These are phyloP conservation scores for Fusarium pilosicola DNA, from an alignment of 2,329 filamentous ascomycete species.

Conservation along the genomic window DNA sequence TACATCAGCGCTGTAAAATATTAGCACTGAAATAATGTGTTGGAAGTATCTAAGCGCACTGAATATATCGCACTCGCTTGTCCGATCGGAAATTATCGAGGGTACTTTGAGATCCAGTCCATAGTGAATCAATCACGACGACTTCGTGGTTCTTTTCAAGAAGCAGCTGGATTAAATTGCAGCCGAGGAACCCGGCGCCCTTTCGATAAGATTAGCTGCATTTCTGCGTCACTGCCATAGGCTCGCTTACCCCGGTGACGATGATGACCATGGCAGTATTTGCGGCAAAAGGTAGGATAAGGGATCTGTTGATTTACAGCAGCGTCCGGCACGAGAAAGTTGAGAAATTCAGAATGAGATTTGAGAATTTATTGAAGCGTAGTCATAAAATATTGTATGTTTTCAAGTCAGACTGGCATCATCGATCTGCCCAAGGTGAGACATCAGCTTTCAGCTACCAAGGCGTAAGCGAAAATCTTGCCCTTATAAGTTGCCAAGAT, in stretches of 20 bases:
- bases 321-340: rapidly evolving
- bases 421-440: neutral
- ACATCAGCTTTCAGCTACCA: conserved; percentile 13
- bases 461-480: conserved; percentile 14
- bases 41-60: neutral
- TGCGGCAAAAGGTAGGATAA: neutral
- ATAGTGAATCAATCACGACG: conserved; percentile 31
- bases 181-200: conserved; percentile 36
- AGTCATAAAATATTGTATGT: neutral
- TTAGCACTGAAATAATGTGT: neutral
- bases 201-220: neutral
- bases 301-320: neutral
- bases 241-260: conserved; percentile 27
- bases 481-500: neutral
- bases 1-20: conserved; percentile 9
- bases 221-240: neutral
- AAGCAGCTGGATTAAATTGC: conserved; percentile 27
- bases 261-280: conserved; percentile 13
- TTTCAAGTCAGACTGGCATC: neutral
- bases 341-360: rapidly evolving
- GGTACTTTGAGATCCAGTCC: conserved; percentile 29
- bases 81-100: conserved; percentile 11
- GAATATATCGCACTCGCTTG: conserved; percentile 21
- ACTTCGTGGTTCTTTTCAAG: conserved; percentile 26
- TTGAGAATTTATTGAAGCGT: too few species aligned